Evolutionary conservation across 306 rosid species (phyloP), one percentile per base, ranked within the genome.

Genomic region (Vicia villosa): DNA sequence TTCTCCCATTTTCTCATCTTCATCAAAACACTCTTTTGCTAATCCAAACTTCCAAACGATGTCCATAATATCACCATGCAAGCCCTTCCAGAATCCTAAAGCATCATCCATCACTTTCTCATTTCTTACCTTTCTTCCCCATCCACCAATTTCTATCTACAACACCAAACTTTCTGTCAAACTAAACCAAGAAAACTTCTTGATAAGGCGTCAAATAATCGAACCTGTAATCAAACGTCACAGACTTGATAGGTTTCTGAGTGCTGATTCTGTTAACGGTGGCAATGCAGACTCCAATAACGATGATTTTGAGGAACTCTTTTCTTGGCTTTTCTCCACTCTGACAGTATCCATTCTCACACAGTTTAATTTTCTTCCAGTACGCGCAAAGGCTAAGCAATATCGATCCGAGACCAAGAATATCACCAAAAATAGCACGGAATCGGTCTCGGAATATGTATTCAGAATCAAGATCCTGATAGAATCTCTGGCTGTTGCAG

Each of bases 1-100:
- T 52, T 52, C 58, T 52, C 59, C 22, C 15, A 52, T 21, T 54
- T 11, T 54, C 34, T 54, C 60, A 54, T 22, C 60, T 54, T 21
- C 60, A 54, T 54, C 32, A 21, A 32, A 32, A 32, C 37, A 32
- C 37, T 6, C 37, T 6, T 32, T 32, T 32, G 37, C 8, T 20
- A 49, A 7, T 7, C 11, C 37, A 32, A 32, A 49, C 3, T 4
- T 20, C 32, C 14, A 51, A 52, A 54, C 4, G 1, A 54, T 54
- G 34, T 5, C n/a, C 2, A 21, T 15, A 52, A 0, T 10, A 21
- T 2, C 60, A 21, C 8, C 26, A 54, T 3, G 30, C 20, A 11
- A 19, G 10, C 58, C 11, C 30, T n/a, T 10, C 37, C 9, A 11
- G 8, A 14, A n/a, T n/a, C n/a, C n/a, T n/a, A n/a, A n/a, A n/a